Evolutionary conservation across 176 grass and related monocot species (phyloP), one percentile per base, ranked within the genome.

Genomic region (Miscanthus lutarioriparius): DNA sequence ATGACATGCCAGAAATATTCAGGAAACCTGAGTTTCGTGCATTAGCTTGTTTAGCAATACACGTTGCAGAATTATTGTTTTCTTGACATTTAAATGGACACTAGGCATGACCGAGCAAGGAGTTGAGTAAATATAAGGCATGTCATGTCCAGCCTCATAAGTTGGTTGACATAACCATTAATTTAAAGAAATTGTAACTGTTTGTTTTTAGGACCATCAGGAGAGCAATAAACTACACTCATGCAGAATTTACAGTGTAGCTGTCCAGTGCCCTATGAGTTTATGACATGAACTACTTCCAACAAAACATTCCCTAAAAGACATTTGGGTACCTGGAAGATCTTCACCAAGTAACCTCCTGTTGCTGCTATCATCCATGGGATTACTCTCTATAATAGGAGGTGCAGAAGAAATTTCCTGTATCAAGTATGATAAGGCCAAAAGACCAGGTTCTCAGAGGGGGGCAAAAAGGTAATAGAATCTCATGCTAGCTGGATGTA

Each of bases 321-420:
- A 19, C 26, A 88, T 26, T 56, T 74, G 44, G 15, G 14, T 85
- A 36, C 62, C 67, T 22, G 75, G n/a, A 73, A 43, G 35, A 89
- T 83, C 59, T 51, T 86, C 64, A 67, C 16, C 33, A 63, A 70
- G 20, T 13, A 82, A 54, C 5, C 45, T 81, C 68, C 40, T 44
- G 63, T 38, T 82, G 48, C 40, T 26, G 15, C 36, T 37, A 49
- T 64, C 25, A 74, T 75, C 28, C 36, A 82, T 32, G 8, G 15
- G 43, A 74, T 32, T 76, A 84, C 62, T 90, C 83, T 73, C 87
- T 70, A 66, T 36, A 84, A 77, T 72, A 85, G 82, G 33, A 45
- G 74, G 87, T n/a, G 72, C 90, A 51, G 73, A 85, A 82, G 80
- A 72, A 84, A 93, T 80, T 73, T 83, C 75, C 82, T 91, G 81